Evolutionary conservation across 176 grass and related monocot genomes (phyloP).

Genomic region (Elymus sibiricus): DNA sequence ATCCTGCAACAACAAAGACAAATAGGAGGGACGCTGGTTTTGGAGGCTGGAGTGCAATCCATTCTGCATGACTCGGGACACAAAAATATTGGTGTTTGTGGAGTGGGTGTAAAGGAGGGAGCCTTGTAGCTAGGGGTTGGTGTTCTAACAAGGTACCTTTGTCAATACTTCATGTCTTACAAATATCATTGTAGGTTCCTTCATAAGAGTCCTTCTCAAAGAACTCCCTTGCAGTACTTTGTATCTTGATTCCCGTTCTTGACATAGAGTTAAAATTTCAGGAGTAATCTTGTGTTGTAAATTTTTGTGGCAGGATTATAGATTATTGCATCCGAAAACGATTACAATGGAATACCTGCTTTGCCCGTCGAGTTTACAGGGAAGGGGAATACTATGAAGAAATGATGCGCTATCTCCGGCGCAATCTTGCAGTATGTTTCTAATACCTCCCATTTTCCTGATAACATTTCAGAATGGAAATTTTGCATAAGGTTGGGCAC

Average conservation of each 20-base stretch:
- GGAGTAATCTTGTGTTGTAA: slow-evolving; percentile 25
- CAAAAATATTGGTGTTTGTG: neutral
- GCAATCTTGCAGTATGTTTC: slow-evolving; percentile 68
- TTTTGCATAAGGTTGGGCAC: neutral
- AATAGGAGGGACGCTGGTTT: neutral
- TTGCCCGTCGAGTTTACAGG: slow-evolving; percentile 81
- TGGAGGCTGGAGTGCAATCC: neutral
- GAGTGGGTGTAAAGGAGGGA: neutral
- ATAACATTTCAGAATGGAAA: neutral
- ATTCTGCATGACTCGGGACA: neutral
- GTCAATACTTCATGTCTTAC: slow-evolving; percentile 3
- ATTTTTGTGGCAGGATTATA: slow-evolving; percentile 59
- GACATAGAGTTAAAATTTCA: slow-evolving; percentile 5
- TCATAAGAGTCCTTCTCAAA: neutral
- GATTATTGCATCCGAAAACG: slow-evolving; percentile 81
- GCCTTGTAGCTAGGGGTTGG: neutral
- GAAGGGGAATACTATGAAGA: slow-evolving; percentile 96
- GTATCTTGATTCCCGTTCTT: neutral
- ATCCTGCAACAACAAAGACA: neutral
- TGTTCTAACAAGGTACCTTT: neutral
- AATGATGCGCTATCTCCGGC: slow-evolving; percentile 92
- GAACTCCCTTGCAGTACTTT: neutral
- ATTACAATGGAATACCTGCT: slow-evolving; percentile 80
- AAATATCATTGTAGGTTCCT: neutral
- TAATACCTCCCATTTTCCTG: neutral